Evolutionary conservation across 805 yeast species (phyloP).

Genomic region (Tetrapisispora iriomotensis): DNA sequence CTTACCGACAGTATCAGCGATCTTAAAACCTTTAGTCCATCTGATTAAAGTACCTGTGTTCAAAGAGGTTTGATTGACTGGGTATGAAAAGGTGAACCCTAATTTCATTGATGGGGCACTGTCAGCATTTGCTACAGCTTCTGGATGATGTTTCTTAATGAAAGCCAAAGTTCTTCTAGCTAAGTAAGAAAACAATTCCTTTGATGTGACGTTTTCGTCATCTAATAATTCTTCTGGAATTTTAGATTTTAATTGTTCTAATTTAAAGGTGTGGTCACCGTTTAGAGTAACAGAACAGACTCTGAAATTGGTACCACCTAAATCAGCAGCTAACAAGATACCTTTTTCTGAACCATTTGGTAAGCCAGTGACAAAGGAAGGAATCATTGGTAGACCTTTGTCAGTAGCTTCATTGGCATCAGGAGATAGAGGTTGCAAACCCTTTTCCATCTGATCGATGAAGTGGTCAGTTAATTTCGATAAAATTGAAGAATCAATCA

Average conservation of each 20-base stretch:
- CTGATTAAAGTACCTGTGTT: slow-evolving; percentile 73
- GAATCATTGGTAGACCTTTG: slow-evolving; percentile 78
- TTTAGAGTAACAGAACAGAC: slow-evolving; percentile 77
- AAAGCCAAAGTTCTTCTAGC: slow-evolving; percentile 64
- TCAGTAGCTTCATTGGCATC: slow-evolving; percentile 23
- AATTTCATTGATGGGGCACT: slow-evolving; percentile 41
- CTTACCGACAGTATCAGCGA: slow-evolving; percentile 73
- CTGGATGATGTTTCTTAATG: slow-evolving; percentile 55
- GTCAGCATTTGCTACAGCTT: slow-evolving; percentile 27
- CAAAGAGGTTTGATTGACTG: slow-evolving; percentile 76
- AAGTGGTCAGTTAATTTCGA: slow-evolving; percentile 39
- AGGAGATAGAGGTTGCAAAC: slow-evolving; percentile 30
- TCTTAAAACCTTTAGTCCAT: slow-evolving; percentile 94
- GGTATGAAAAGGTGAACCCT: slow-evolving; percentile 94
- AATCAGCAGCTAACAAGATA: slow-evolving; percentile 76
- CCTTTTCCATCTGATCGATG: slow-evolving; percentile 50
- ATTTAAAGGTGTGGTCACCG: slow-evolving; percentile 69
- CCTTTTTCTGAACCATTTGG: slow-evolving; percentile 87
- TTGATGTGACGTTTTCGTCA: slow-evolving; percentile 42
- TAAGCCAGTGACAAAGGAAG: slow-evolving; percentile 73
- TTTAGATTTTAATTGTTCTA: slow-evolving; percentile 67
- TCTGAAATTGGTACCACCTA: slow-evolving; percentile 94
- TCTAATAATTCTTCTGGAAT: slow-evolving; percentile 71
- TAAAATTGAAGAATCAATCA: slow-evolving; percentile 17
- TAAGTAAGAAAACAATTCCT: slow-evolving; percentile 61